Conservation (phyloP, 2,329 filamentous ascomycete genomes). For the Fusarium sororula region DNA sequence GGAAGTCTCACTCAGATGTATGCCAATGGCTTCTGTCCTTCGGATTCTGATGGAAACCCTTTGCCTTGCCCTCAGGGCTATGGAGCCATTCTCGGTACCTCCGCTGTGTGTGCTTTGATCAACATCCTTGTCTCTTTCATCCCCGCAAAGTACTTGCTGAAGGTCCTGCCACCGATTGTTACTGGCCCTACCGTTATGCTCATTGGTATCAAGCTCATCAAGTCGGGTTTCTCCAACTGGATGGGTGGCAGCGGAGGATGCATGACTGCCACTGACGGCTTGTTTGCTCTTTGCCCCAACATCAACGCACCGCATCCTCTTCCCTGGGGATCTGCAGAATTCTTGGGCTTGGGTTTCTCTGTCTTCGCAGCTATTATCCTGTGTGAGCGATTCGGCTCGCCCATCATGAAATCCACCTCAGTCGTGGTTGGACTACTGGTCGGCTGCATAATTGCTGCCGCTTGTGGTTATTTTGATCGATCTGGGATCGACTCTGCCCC, state of each 20-base stretch:
- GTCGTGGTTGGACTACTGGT: conserved; percentile 78
- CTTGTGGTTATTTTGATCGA: conserved; percentile 80
- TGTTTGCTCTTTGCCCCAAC: conserved; percentile 72
- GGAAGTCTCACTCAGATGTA: conserved; percentile 83
- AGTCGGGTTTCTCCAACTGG: conserved; percentile 79
- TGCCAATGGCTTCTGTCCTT: conserved; percentile 72
- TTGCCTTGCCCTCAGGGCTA: conserved; percentile 81
- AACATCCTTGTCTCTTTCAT: conserved; percentile 81
- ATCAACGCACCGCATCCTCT: conserved; percentile 75
- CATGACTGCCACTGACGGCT: conserved; percentile 58
- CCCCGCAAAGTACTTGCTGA: conserved; percentile 72
- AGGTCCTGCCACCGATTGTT: conserved; percentile 81
- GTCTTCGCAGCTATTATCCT: conserved; percentile 83
- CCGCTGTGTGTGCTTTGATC: conserved; percentile 70
- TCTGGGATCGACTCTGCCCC: conserved; percentile 77
- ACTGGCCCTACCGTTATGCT: conserved; percentile 76
- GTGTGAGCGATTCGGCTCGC: conserved; percentile 82
- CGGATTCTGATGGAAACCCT: conserved; percentile 67
- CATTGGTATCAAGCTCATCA: conserved; percentile 78
- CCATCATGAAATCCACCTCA: conserved; percentile 84
- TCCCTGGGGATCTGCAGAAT: conserved; percentile 82
- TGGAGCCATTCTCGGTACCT: conserved; percentile 76
- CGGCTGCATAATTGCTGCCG: conserved; percentile 82
- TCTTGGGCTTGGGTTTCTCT: conserved; percentile 80
- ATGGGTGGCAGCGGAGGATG: conserved; percentile 76